A percentile compares a stretch with the other conserved stretches of the same genome.
Conservation (phyloP, 352 stramenopile species). For the Pythium monospermum region DNA sequence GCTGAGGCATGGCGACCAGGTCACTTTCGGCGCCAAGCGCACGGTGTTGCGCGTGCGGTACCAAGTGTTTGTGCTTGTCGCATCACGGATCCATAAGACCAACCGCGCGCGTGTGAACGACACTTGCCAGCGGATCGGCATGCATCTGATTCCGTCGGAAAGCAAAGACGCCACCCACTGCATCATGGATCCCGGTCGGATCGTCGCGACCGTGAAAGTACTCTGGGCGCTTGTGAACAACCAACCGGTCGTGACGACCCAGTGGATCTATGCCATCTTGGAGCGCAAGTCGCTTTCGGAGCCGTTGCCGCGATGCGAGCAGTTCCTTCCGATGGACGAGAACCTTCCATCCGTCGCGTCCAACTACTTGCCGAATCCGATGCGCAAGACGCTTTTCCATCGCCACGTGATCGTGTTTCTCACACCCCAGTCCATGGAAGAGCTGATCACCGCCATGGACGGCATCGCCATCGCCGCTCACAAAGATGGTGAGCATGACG, state of each 20-base stretch:
- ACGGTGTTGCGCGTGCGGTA: constrained; percentile 79
- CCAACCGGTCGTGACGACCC: constrained; percentile 74
- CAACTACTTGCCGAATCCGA: constrained; percentile 72
- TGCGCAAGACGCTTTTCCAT: constrained; percentile 72
- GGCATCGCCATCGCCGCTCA: constrained; percentile 65
- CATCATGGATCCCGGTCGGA: constrained; percentile 76
- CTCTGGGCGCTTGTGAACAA: constrained; percentile 84
- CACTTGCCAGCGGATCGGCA: constrained; percentile 72
- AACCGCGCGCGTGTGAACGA: constrained; percentile 64
- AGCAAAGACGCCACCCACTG: constrained; percentile 75
- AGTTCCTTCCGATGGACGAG: constrained; percentile 63
- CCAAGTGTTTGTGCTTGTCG: constrained; percentile 74
- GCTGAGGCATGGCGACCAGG: constrained; percentile 60
- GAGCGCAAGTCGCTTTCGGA: constrained; percentile 70
- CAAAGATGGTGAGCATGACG: constrained; percentile 42
- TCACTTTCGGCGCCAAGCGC: constrained; percentile 82
- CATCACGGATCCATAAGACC: constrained; percentile 58
- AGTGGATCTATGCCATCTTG: constrained; percentile 77
- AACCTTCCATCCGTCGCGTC: constrained; percentile 43
- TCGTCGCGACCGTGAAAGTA: constrained; percentile 83
- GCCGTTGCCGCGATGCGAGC: constrained; percentile 66
- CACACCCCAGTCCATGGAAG: constrained; percentile 64
- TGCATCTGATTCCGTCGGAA: constrained; percentile 61
- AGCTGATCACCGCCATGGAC: constrained; percentile 70
- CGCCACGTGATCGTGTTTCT: constrained; percentile 75